phyloP scores from a whole-genome alignment of 495 filamentous ascomycete genomes.

The Hypoxylon crocopeplum region DNA sequence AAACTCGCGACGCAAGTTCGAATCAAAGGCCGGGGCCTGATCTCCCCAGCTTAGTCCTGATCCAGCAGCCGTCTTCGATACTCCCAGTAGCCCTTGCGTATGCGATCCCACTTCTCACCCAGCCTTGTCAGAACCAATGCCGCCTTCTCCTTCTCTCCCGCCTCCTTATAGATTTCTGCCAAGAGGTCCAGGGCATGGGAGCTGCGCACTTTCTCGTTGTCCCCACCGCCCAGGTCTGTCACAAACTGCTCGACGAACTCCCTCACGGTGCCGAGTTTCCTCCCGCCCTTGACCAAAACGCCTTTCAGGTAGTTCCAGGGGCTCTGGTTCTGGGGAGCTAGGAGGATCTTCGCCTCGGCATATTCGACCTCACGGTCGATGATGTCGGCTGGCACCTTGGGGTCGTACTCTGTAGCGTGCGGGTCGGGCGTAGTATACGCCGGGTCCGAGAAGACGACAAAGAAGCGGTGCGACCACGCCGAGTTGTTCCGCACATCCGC shows the following conservation, averaged over 20 bases:
- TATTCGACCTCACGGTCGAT: slow-evolving; percentile 79
- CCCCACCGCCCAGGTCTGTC: slow-evolving; percentile 51
- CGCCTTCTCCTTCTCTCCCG: slow-evolving; percentile 63
- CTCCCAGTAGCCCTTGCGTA: slow-evolving; percentile 91
- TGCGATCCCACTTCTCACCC: slow-evolving; percentile 86
- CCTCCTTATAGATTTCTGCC: slow-evolving; percentile 78
- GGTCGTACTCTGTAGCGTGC: slow-evolving; percentile 51
- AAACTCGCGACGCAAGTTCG: too few relatives aligned
- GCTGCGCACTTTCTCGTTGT: slow-evolving; percentile 64
- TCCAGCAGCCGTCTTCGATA: slow-evolving; percentile 64
- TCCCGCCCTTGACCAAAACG: slow-evolving; percentile 68
- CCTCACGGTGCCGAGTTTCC: slow-evolving; percentile 63
- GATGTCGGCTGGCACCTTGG: slow-evolving; percentile 63
- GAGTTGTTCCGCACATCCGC: slow-evolving; percentile 92
- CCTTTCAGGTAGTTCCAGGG: slow-evolving; percentile 92
- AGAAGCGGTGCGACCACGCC: slow-evolving; percentile 97
- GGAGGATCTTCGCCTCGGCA: slow-evolving; percentile 69
- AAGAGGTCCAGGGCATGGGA: slow-evolving; percentile 90
- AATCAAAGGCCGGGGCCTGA: too few relatives aligned
- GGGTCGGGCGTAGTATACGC: slow-evolving; percentile 54
- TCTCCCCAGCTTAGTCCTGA: not conserved
- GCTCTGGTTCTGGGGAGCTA: slow-evolving; percentile 91
- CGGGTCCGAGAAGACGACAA: slow-evolving; percentile 79
- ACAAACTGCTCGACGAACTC: slow-evolving; percentile 74
- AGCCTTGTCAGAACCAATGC: slow-evolving; percentile 72